phyloP scores from a whole-genome alignment of 2,329 filamentous ascomycete genomes.

The Fusarium scirpi region DNA sequence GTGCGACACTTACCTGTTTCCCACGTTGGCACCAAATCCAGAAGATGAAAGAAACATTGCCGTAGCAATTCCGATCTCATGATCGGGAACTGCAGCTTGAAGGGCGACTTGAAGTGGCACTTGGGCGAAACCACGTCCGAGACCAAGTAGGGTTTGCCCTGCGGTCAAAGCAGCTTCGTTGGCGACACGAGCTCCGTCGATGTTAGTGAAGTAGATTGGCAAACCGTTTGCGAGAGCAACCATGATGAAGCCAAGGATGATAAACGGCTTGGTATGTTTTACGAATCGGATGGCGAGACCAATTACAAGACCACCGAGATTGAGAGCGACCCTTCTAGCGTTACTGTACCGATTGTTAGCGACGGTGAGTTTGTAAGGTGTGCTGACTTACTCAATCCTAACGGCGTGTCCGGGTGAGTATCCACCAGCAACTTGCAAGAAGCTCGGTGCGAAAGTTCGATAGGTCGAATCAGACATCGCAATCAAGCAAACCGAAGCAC shows the following conservation, averaged over 20 bases:
- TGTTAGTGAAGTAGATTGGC: constrained; percentile 35
- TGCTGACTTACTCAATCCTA: constrained; percentile 6
- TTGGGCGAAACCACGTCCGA: constrained; percentile 28
- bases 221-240: constrained; percentile 31
- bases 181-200: constrained; percentile 22
- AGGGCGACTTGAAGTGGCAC: constrained; percentile 18
- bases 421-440: constrained; percentile 20
- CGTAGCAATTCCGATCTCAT: constrained; percentile 26
- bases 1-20: background rate
- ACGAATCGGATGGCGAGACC: constrained; percentile 21
- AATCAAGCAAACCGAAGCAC: constrained; percentile 26
- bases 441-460: constrained; percentile 22
- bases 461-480: constrained; percentile 38
- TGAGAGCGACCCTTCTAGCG: constrained; percentile 26
- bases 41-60: constrained; percentile 34
- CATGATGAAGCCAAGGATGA: constrained; percentile 25
- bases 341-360: background rate
- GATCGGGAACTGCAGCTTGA: constrained; percentile 17
- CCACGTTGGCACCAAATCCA: constrained; percentile 32
- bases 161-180: constrained; percentile 29
- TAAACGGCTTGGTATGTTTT: constrained; percentile 31
- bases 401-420: constrained; percentile 35
- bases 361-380: fast-evolving
- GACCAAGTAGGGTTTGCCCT: constrained; percentile 27
- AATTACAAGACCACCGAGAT: constrained; percentile 18